A percentile compares a stretch with the other conserved stretches of the same genome.
phyloP scores from a whole-genome alignment of 108 stramenopile species.

The Fistulifera pelliculosa region DNA sequence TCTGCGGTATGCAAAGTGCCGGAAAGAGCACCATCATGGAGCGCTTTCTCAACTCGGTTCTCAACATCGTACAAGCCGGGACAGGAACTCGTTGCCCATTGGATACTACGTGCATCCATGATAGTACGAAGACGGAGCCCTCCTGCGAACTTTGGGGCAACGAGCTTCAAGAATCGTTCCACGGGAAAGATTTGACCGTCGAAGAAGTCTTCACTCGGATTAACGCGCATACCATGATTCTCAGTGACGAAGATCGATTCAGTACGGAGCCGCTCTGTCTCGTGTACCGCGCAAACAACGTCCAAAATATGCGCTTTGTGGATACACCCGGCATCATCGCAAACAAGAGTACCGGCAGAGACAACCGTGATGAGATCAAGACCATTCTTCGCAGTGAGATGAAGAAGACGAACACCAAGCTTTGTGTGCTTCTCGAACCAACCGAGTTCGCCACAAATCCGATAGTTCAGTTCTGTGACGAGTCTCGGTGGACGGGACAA shows the following conservation, averaged over 20 bases:
- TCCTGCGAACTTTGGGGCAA: constrained; percentile 46
- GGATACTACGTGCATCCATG: constrained; percentile 71
- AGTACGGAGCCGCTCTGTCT: constrained; percentile 42
- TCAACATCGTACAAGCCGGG: constrained; percentile 74
- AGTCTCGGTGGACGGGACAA: constrained; percentile 38
- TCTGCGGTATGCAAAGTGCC: constrained; percentile 69
- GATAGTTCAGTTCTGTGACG: constrained; percentile 63
- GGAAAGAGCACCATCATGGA: constrained; percentile 77
- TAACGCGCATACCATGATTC: constrained; percentile 43
- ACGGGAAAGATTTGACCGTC: constrained; percentile 35
- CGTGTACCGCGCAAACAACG: constrained; percentile 48
- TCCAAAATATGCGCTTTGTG: constrained; percentile 70
- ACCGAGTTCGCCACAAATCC: constrained; percentile 65
- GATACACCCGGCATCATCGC: constrained; percentile 61
- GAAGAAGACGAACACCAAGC: constrained; percentile 54
- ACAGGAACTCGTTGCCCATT: constrained; percentile 73
- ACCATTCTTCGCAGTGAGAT: constrained; percentile 45
- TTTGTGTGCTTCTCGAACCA: constrained; percentile 65
- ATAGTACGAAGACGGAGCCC: constrained; percentile 22
- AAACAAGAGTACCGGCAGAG: constrained; percentile 47
- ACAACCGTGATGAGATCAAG: constrained; percentile 74
- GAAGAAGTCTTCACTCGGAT: constrained; percentile 55
- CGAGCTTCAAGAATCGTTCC: constrained; percentile 28
- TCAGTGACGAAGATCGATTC: constrained; percentile 50
- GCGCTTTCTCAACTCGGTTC: constrained; percentile 49